phyloP scores from a whole-genome alignment of 306 rosid species.

The Corylus avellana region DNA sequence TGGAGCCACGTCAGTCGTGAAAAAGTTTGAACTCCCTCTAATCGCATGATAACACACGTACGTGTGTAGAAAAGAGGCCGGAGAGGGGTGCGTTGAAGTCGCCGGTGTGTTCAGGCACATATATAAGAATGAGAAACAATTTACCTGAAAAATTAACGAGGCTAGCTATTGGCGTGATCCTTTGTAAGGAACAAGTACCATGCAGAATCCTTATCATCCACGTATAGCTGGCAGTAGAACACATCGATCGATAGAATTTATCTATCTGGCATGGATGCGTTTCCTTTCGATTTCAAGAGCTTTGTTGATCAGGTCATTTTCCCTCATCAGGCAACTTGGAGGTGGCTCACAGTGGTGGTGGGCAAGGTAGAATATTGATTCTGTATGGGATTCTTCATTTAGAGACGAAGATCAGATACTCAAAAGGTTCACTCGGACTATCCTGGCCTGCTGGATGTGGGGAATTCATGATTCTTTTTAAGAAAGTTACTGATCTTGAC shows the following conservation, averaged over 20 bases:
- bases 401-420: not conserved
- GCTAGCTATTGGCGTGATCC: too few species aligned
- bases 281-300: constrained; percentile 45
- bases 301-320: not conserved
- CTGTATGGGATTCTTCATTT: not conserved
- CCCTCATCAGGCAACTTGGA: constrained; percentile 38
- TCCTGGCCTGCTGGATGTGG: not conserved
- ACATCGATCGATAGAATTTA: constrained; percentile 25
- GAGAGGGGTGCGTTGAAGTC: too few species aligned
- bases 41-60: too few species aligned
- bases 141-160: too few species aligned
- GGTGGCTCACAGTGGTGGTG: constrained; percentile 3
- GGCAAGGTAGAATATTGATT: not conserved
- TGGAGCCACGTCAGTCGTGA: too few species aligned
- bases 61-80: too few species aligned
- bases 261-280: constrained; percentile 23
- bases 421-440: not conserved
- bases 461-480: not conserved
- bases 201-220: constrained; percentile 64
- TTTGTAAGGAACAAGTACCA: not conserved
- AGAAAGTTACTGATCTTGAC: not conserved
- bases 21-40: too few species aligned
- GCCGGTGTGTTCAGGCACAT: too few species aligned
- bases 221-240: constrained; percentile 21
- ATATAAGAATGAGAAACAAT: too few species aligned